These are phyloP conservation scores for Alternaria sp. DNA, from an alignment of 2,329 filamentous ascomycete species.

Conservation along the genomic window DNA sequence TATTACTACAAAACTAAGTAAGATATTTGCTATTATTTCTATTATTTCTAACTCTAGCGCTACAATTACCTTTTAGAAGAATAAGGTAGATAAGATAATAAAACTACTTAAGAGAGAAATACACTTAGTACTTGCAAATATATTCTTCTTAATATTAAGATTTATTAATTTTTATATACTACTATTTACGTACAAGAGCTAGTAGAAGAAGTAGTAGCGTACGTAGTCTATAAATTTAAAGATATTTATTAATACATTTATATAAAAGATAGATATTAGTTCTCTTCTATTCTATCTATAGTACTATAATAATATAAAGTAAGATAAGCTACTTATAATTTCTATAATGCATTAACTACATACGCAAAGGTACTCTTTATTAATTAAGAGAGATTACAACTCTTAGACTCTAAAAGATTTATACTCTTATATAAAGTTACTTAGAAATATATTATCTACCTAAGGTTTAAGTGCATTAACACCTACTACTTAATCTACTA, in stretches of 20 bases:
- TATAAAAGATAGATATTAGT: background rate
- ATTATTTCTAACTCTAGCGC: no score
- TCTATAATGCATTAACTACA: no score
- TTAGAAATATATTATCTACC: background rate
- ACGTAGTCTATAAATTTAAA: background rate
- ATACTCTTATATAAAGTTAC: conserved; percentile 1
- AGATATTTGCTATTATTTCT: conserved; percentile 1
- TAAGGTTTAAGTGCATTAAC: background rate
- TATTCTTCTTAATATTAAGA: background rate
- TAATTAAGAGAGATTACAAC: no score
- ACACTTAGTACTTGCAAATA: background rate
- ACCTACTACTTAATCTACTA: background rate
- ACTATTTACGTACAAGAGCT: background rate
- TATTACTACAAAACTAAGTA: background rate
- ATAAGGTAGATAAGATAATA: background rate
- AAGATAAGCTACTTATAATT: no score
- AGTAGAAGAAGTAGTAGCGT: background rate
- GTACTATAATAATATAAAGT: no score
- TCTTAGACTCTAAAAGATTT: no score
- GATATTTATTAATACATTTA: background rate
- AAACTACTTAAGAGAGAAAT: background rate
- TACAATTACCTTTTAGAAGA: background rate
- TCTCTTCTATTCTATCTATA: background rate
- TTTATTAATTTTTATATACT: background rate
- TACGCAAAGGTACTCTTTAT: no score